Evolutionary conservation across 2,329 filamentous ascomycete species (phyloP), one percentile per base, ranked within the genome.

Genomic region (Fusarium odoratissimum): DNA sequence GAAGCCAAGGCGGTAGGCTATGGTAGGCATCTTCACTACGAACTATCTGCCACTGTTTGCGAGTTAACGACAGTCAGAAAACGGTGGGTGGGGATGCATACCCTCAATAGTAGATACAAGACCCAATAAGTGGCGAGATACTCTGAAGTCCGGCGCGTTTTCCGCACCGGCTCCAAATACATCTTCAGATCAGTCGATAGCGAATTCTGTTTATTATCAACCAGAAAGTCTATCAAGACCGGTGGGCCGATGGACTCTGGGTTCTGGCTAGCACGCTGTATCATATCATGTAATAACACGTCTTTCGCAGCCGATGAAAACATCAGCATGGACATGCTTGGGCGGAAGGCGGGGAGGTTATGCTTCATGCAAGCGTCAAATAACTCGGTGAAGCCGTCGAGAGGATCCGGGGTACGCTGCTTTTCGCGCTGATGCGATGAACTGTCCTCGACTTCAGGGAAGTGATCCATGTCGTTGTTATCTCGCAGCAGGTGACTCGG

Each of bases 21-120:
- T 66, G 33, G 23, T 66, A 66, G 7, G 63, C 57, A 44, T 54
- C 57, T n/a, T 66, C 63, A 25, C 46, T 61, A 5, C 30, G 49
- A 12, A 61, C 19, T 10, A 66, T 59, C 8, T 61, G 63, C 63
- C 63, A 66, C 63, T 66, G n/a, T 21, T 1, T 1, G 2, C 13
- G 2, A 2, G 48, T 56, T 17, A 61, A 42, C 8, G 16, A 37
- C 4, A 14, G 8, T 21, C 5, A 6, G 3, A 2, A 6, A 14
- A 2, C 8, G 0, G 16, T 2, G 13, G 1, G 0, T 19, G 31
- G 31, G 25, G 8, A 52, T 14, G n/a, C 41, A 41, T 30, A 61
- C 63, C 9, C 63, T 42, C 3, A 66, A 21, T 10, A 66, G 30
- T 3, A 64, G 56, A 42, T 64, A 64, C 4, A 64, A 2, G 1